These are phyloP conservation scores for Babesia ovis DNA, from an alignment of 169 alveolate genomes.

Conservation along the genomic window DNA sequence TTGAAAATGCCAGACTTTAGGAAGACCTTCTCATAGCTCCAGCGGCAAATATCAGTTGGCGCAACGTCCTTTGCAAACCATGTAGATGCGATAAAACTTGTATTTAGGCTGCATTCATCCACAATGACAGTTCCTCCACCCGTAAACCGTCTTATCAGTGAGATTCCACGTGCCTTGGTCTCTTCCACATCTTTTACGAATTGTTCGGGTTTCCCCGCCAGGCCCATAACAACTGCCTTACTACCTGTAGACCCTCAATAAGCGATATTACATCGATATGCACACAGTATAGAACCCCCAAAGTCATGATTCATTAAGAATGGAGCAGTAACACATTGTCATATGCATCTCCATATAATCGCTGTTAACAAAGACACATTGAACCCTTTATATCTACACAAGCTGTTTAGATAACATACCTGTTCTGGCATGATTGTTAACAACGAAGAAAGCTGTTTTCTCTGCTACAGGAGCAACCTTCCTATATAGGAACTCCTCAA, in stretches of 20 bases:
- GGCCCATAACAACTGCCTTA: conserved; percentile 69
- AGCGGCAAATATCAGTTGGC: conserved; percentile 23
- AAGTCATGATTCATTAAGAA: no score
- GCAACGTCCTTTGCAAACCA: conserved; percentile 23
- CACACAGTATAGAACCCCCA: no score
- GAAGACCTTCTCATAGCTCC: conserved; percentile 53
- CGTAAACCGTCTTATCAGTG: conserved; percentile 69
- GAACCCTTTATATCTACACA: no score
- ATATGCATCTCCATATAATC: no score
- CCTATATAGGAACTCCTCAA: conserved; percentile 67
- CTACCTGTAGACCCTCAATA: not conserved
- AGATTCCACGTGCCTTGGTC: conserved; percentile 41
- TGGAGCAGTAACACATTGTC: no score
- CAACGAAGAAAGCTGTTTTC: conserved; percentile 30
- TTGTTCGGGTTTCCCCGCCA: conserved; percentile 63
- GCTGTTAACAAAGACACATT: no score
- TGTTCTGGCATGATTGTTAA: conserved; percentile 19
- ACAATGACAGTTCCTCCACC: conserved; percentile 81
- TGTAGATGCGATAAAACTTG: conserved; percentile 70
- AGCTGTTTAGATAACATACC: conserved; percentile 27
- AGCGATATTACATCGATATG: no score
- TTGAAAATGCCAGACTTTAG: conserved; percentile 24
- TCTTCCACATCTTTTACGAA: conserved; percentile 62
- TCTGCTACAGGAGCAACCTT: conserved; percentile 41
- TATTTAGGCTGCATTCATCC: conserved; percentile 57